A percentile compares a stretch with the other conserved stretches of the same genome.
phyloP scores from a whole-genome alignment of 768 basidiomycete species.

The Agaricus subrufescens region DNA sequence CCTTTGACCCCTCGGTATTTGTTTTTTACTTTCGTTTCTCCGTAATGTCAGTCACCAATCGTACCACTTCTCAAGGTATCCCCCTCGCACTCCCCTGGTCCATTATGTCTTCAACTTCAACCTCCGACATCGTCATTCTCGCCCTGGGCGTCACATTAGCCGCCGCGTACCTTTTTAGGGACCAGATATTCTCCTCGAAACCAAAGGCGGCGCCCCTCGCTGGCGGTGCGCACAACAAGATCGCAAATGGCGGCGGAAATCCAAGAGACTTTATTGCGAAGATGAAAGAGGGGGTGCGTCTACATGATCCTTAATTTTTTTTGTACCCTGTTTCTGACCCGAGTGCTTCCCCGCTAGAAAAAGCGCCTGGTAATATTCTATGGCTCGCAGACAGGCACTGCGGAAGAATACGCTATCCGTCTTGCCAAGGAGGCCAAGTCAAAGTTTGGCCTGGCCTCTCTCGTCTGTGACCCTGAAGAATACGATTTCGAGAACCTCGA shows the following conservation, averaged over 20 bases:
- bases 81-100: slow-evolving; percentile 25
- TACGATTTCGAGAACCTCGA: slow-evolving; percentile 98
- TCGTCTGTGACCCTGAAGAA: slow-evolving; percentile 98
- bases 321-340: slow-evolving; percentile 7
- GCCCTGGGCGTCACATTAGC: slow-evolving; percentile 72
- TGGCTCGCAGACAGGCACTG: slow-evolving; percentile 97
- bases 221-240: slow-evolving; percentile 30
- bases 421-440: slow-evolving; percentile 97
- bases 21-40: slow-evolving; percentile 17
- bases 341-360: slow-evolving; percentile 51
- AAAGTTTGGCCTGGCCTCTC: slow-evolving; percentile 90
- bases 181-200: slow-evolving; percentile 71
- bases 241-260: slow-evolving; percentile 69
- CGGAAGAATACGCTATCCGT: slow-evolving; percentile 96
- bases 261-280: slow-evolving; percentile 93
- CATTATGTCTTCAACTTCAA: slow-evolving; percentile 55
- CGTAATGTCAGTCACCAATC: slow-evolving; percentile 29
- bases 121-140: slow-evolving; percentile 72
- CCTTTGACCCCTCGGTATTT: slow-evolving; percentile 10
- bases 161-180: slow-evolving; percentile 77
- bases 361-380: slow-evolving; percentile 97
- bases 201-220: slow-evolving; percentile 46
- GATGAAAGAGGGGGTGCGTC: slow-evolving; percentile 88
- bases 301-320: neutral
- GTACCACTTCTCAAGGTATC: slow-evolving; percentile 35